phyloP scores from a whole-genome alignment of 352 stramenopile species.

The Aphanomyces invadans region DNA sequence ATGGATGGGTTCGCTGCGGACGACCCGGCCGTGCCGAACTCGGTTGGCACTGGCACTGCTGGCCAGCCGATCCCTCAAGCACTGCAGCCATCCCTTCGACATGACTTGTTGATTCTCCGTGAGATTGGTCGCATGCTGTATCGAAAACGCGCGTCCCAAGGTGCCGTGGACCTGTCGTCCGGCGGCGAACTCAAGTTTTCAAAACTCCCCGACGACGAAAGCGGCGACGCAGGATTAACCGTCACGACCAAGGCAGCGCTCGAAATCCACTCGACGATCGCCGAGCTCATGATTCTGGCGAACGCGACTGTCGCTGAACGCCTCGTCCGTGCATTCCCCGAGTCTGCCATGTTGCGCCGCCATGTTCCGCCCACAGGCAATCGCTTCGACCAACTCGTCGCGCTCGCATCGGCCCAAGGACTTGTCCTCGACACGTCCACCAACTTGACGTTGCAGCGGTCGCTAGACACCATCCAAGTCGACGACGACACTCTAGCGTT shows the following conservation, averaged over 20 bases:
- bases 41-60: slow-evolving; percentile 38
- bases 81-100: slow-evolving; percentile 44
- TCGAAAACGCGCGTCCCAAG: slow-evolving; percentile 50
- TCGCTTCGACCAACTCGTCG: slow-evolving; percentile 66
- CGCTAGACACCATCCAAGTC: slow-evolving; percentile 49
- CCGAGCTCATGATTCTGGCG: slow-evolving; percentile 91
- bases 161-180: slow-evolving; percentile 69
- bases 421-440: slow-evolving; percentile 66
- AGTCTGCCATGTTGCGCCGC: slow-evolving; percentile 76
- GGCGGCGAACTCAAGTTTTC: slow-evolving; percentile 78
- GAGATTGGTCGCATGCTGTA: slow-evolving; percentile 56
- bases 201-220: slow-evolving; percentile 34
- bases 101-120: slow-evolving; percentile 54
- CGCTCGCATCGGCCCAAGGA: slow-evolving; percentile 58
- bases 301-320: slow-evolving; percentile 84
- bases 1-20: slow-evolving; percentile 58
- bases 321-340: slow-evolving; percentile 74
- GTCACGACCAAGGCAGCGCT: slow-evolving; percentile 86
- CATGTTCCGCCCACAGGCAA: slow-evolving; percentile 72
- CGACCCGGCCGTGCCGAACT: slow-evolving; percentile 20
- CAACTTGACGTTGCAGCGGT: slow-evolving; percentile 80
- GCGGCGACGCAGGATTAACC: slow-evolving; percentile 20
- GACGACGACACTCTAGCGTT: slow-evolving; percentile 79
- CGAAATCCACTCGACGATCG: slow-evolving; percentile 91
- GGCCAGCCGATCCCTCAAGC: slow-evolving; percentile 50